phyloP scores from a whole-genome alignment of 139 green algal species.

The Spirogloea muscicola region DNA sequence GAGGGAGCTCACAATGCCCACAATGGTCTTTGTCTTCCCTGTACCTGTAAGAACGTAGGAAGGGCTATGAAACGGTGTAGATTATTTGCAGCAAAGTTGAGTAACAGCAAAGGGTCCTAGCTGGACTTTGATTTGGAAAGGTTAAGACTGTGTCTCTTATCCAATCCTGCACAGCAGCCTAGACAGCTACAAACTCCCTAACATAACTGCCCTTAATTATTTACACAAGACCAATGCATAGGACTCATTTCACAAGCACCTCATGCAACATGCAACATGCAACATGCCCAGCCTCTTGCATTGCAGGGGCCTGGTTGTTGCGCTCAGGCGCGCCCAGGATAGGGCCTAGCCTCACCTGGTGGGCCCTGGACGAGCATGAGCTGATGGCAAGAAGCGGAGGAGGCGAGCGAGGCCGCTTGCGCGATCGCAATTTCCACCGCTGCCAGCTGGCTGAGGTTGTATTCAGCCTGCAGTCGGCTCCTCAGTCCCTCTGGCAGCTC shows the following conservation, averaged over 20 bases:
- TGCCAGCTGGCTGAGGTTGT: conserved; percentile 27
- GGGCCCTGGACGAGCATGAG: conserved; percentile 33
- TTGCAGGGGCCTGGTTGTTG: too few species aligned
- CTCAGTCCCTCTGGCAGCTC: conserved; percentile 20
- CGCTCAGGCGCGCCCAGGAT: neutral
- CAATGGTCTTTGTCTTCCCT: conserved; percentile 42
- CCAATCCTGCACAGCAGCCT: too few species aligned
- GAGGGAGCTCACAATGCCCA: conserved; percentile 41
- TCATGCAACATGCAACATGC: too few species aligned
- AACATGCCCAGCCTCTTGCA: too few species aligned
- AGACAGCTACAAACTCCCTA: too few species aligned
- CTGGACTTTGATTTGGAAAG: too few species aligned
- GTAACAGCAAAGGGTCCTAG: too few species aligned
- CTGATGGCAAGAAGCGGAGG: neutral
- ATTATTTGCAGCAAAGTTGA: too few species aligned
- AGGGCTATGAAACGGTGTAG: neutral
- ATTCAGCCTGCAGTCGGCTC: neutral
- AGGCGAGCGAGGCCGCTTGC: neutral
- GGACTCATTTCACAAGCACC: too few species aligned
- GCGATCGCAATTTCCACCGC: conserved; percentile 14
- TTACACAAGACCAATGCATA: neutral
- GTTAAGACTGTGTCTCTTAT: too few species aligned
- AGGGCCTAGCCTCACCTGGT: conserved; percentile 18
- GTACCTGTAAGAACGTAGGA: conserved; percentile 24
- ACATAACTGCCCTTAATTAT: neutral